Percentiles rank a stretch among this genome's conserved stretches.
Conservation (phyloP, 495 filamentous ascomycete genomes). For the Tirmania nivea region DNA sequence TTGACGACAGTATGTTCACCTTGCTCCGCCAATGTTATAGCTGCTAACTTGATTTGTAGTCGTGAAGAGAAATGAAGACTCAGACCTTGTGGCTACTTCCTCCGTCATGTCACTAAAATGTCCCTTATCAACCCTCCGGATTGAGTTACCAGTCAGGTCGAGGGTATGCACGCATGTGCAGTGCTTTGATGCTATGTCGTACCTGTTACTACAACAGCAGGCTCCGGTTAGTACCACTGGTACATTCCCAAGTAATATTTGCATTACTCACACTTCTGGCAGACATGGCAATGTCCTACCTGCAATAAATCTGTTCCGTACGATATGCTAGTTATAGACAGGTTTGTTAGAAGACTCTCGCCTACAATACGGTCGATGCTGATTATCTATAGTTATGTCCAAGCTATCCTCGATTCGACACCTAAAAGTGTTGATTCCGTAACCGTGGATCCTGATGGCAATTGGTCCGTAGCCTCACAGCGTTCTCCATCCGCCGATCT, state of each 20-base stretch:
- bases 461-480: slow-evolving; percentile 39
- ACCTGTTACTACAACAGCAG: slow-evolving; percentile 84
- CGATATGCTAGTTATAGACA: slow-evolving; percentile 63
- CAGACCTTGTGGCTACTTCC: slow-evolving; percentile 71
- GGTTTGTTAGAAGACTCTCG: slow-evolving; percentile 31
- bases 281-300: slow-evolving; percentile 76
- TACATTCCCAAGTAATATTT: not conserved
- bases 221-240: slow-evolving; percentile 31
- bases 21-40: not conserved
- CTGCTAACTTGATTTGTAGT: slow-evolving; percentile 30
- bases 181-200: slow-evolving; percentile 89
- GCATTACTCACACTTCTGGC: slow-evolving; percentile 1
- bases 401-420: slow-evolving; percentile 59
- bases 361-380: slow-evolving; percentile 1
- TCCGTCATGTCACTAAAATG: slow-evolving; percentile 79
- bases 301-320: slow-evolving; percentile 70
- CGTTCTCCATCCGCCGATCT: slow-evolving; percentile 15
- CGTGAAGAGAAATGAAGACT: slow-evolving; percentile 56
- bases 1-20: slow-evolving; percentile 53
- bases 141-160: slow-evolving; percentile 60
- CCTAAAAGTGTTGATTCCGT: slow-evolving; percentile 54
- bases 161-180: slow-evolving; percentile 68
- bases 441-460: slow-evolving; percentile 67
- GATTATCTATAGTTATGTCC: slow-evolving; percentile 47
- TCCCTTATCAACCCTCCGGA: slow-evolving; percentile 64